Percentiles rank a stretch among this genome's conserved stretches.
Conservation (phyloP, 2,329 filamentous ascomycete species). For the Botrytis paeoniae region DNA sequence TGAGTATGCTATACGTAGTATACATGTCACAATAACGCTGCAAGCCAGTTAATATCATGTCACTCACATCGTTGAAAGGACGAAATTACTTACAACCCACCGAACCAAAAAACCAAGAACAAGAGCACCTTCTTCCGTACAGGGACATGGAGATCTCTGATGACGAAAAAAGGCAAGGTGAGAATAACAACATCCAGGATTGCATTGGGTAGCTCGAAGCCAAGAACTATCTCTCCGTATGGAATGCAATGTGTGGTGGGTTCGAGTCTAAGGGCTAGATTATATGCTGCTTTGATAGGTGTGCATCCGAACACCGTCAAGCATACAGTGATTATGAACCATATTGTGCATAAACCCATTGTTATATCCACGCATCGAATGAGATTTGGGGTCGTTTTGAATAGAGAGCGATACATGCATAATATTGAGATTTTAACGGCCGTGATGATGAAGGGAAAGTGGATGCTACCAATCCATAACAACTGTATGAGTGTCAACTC, state of each 20-base stretch:
- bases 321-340: constrained; percentile 6
- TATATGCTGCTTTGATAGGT: constrained; percentile 14
- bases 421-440: constrained; percentile 17
- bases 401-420: constrained; percentile 17
- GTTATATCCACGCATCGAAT: constrained; percentile 2
- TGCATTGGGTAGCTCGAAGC: constrained; percentile 11
- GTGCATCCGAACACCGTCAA: constrained; percentile 13
- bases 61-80: not conserved
- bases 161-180: constrained; percentile 12
- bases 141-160: constrained; percentile 15
- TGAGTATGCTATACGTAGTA: constrained; percentile 16
- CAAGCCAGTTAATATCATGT: not conserved
- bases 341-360: constrained; percentile 7
- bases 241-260: constrained; percentile 13
- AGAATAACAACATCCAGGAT: constrained; percentile 13
- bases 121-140: constrained; percentile 14
- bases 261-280: constrained; percentile 5
- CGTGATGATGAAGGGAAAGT: constrained; percentile 15
- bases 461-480: constrained; percentile 13
- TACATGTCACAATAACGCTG: constrained; percentile 15
- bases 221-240: constrained; percentile 10
- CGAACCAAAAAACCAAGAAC: constrained; percentile 14
- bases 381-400: not conserved
- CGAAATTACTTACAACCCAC: constrained; percentile 14
- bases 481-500: not conserved